These are phyloP conservation scores for Neurospora discreta DNA, from an alignment of 495 filamentous ascomycete genomes.

Conservation along the genomic window DNA sequence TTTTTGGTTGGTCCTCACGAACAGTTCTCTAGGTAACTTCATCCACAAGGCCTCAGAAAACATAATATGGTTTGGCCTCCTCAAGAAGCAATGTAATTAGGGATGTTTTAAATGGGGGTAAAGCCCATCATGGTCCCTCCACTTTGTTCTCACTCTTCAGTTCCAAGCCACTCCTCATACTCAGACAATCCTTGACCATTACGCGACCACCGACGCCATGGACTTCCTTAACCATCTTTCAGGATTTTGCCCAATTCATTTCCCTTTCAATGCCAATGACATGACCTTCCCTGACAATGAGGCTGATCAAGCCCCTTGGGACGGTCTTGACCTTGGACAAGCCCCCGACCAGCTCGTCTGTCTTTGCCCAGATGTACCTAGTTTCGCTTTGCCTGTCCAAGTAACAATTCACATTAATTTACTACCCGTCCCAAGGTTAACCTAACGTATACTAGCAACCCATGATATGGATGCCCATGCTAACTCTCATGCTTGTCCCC, in stretches of 20 bases:
- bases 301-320: rapidly evolving
- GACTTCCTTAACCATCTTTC: not conserved
- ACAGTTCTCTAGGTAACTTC: not conserved
- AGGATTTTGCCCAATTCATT: not conserved
- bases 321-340: rapidly evolving
- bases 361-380: not conserved
- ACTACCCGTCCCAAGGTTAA: not conserved
- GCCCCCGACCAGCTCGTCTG: not conserved
- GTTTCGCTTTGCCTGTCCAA: not conserved
- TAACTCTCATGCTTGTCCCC: not conserved
- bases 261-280: not conserved
- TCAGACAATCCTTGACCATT: not conserved
- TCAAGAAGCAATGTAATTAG: not conserved
- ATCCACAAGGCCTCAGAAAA: not conserved
- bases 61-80: not conserved
- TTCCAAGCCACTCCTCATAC: rapidly evolving
- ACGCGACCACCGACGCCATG: not conserved
- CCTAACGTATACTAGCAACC: not conserved
- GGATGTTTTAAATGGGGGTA: not conserved
- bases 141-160: not conserved
- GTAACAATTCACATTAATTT: too few species aligned
- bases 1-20: too few species aligned
- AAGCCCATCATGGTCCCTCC: not conserved
- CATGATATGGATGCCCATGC: too few species aligned
- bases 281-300: not conserved